Conservation (phyloP, 2,329 filamentous ascomycete species). For the Teratosphaeria pseudoeucalypti region DNA sequence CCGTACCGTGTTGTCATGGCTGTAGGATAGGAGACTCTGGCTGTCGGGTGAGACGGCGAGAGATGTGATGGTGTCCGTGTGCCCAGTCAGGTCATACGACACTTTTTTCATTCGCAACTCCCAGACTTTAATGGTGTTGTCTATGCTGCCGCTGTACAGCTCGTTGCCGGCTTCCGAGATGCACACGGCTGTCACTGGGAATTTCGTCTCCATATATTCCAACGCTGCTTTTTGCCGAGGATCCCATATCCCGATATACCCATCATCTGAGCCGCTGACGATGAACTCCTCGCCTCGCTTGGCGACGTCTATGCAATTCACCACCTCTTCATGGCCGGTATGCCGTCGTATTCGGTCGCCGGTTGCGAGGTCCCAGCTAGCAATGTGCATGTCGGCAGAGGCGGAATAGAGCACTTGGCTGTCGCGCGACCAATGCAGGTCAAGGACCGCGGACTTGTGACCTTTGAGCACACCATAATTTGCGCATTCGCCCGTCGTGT, state of each 20-base stretch:
- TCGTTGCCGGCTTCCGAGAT: slow-evolving; percentile 93
- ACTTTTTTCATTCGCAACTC: slow-evolving; percentile 85
- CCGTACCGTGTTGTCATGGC: slow-evolving; percentile 85
- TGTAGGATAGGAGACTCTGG: slow-evolving; percentile 79
- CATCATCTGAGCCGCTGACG: slow-evolving; percentile 86
- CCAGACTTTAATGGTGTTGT: slow-evolving; percentile 97
- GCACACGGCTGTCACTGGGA: slow-evolving; percentile 82
- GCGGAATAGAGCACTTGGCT: slow-evolving; percentile 83
- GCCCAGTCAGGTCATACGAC: slow-evolving; percentile 77
- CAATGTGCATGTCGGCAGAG: slow-evolving; percentile 84
- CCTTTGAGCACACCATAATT: slow-evolving; percentile 86
- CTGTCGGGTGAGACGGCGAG: slow-evolving; percentile 86
- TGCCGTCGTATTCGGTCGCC: slow-evolving; percentile 88
- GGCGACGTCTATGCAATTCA: slow-evolving; percentile 84
- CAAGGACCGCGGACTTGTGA: slow-evolving; percentile 82
- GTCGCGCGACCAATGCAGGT: slow-evolving; percentile 94
- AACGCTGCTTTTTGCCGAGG: slow-evolving; percentile 79
- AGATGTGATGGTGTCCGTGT: slow-evolving; percentile 85
- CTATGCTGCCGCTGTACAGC: slow-evolving; percentile 86
- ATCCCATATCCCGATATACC: slow-evolving; percentile 91
- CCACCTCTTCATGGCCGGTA: slow-evolving; percentile 86
- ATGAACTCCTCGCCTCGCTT: slow-evolving; percentile 82
- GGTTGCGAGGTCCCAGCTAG: slow-evolving; percentile 89
- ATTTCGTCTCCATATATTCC: slow-evolving; percentile 81
- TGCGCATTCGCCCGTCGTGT: slow-evolving; percentile 82